These are phyloP conservation scores for Phytophthora lateralis DNA, from an alignment of 352 stramenopile species.

Conservation along the genomic window DNA sequence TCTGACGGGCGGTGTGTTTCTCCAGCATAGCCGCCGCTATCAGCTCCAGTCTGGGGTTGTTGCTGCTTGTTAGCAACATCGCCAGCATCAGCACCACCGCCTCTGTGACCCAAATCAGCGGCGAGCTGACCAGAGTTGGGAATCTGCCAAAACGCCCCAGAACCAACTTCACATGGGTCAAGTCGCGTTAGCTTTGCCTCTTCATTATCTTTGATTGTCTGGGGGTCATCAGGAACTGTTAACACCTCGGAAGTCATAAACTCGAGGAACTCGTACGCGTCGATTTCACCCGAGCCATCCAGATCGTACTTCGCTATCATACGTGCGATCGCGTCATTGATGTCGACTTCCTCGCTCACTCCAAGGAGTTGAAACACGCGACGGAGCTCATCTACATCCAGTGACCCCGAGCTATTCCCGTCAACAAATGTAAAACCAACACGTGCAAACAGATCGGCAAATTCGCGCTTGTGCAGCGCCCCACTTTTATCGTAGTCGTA, in stretches of 20 bases:
- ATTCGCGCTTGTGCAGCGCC: conserved; percentile 49
- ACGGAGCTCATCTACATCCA: conserved; percentile 56
- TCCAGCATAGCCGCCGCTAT: background rate
- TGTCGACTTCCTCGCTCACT: conserved; percentile 42
- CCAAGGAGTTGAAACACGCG: conserved; percentile 60
- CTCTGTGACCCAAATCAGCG: conserved; percentile 41
- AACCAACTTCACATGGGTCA: conserved; percentile 22
- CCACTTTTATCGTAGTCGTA: conserved; percentile 65
- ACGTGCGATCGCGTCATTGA: conserved; percentile 37
- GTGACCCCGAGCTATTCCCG: conserved; percentile 52
- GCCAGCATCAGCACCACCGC: background rate
- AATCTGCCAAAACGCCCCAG: conserved; percentile 49
- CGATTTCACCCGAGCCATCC: conserved; percentile 73
- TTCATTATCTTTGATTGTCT: conserved; percentile 1
- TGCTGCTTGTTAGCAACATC: background rate
- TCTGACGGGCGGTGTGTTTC: conserved; percentile 11
- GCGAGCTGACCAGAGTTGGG: conserved; percentile 37
- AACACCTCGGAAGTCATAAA: conserved; percentile 71
- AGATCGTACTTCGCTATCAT: conserved; percentile 75
- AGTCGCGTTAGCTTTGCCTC: conserved; percentile 10
- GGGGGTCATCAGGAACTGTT: conserved; percentile 10
- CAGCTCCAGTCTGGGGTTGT: background rate
- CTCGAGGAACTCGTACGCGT: conserved; percentile 73
- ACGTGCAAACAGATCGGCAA: conserved; percentile 60
- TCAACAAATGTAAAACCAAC: conserved; percentile 71